Evolutionary conservation across 2,329 filamentous ascomycete genomes (phyloP).

Genomic region (Claviceps quebecensis): DNA sequence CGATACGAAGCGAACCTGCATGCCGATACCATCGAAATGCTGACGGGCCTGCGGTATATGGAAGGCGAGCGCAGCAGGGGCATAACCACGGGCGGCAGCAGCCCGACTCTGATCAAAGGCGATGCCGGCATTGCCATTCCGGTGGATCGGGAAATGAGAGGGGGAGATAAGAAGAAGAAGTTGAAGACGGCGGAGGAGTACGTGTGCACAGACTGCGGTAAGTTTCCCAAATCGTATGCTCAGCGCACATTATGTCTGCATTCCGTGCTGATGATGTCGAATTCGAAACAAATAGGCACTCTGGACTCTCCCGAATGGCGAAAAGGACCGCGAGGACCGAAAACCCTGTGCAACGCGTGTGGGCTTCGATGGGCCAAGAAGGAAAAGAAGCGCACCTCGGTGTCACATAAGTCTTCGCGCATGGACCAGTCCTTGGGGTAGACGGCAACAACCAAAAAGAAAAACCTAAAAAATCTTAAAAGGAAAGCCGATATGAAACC

Average conservation of each 20-base stretch:
- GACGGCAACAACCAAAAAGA: background rate
- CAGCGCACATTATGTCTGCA: no score
- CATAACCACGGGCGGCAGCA: slow-evolving; percentile 74
- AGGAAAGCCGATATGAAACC: no score
- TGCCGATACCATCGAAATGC: slow-evolving; percentile 80
- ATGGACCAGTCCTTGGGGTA: slow-evolving; percentile 13
- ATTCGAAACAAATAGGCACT: slow-evolving; percentile 38
- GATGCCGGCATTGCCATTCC: slow-evolving; percentile 79
- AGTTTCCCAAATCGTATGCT: slow-evolving; percentile 13
- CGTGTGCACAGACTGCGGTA: slow-evolving; percentile 86
- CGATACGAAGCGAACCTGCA: slow-evolving; percentile 64
- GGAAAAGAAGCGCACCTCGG: slow-evolving; percentile 52
- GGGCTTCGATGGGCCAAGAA: slow-evolving; percentile 66
- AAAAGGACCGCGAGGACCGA: slow-evolving; percentile 82
- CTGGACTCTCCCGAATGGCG: slow-evolving; percentile 92
- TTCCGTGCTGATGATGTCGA: no score
- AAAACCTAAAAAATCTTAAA: background rate
- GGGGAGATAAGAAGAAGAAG: slow-evolving; percentile 75
- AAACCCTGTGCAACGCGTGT: slow-evolving; percentile 92
- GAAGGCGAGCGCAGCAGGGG: slow-evolving; percentile 81
- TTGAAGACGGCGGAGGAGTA: slow-evolving; percentile 76
- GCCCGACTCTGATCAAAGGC: slow-evolving; percentile 67
- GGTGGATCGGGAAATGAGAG: slow-evolving; percentile 58
- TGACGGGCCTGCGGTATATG: slow-evolving; percentile 75
- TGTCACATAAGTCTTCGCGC: slow-evolving; percentile 8